phyloP scores from a whole-genome alignment of 768 basidiomycete genomes.

The Leucocoprinus sp. region DNA sequence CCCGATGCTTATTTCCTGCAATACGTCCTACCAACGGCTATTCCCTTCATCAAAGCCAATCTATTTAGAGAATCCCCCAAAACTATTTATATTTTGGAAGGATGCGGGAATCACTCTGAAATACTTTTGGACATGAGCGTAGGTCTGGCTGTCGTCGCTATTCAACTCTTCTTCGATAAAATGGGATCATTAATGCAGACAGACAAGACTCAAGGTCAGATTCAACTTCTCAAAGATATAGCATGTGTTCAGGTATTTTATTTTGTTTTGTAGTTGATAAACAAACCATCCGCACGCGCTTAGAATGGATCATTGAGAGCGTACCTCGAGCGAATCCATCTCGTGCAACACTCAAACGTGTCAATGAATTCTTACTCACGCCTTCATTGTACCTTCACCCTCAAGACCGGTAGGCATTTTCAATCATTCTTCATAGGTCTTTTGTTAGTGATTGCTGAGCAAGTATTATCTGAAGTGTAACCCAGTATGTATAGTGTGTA shows the following conservation, averaged over 20 bases:
- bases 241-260: not conserved
- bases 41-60: constrained; percentile 31
- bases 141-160: constrained; percentile 51
- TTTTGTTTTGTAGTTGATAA: constrained; percentile 23
- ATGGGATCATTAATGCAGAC: constrained; percentile 27
- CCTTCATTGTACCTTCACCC: not conserved
- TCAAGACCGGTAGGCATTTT: too few relatives aligned
- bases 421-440: too few relatives aligned
- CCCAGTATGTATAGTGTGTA: too few relatives aligned
- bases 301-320: constrained; percentile 83
- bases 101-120: constrained; percentile 1
- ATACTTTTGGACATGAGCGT: constrained; percentile 55
- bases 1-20: constrained; percentile 11
- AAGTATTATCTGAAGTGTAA: too few relatives aligned
- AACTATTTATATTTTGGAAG: constrained; percentile 41
- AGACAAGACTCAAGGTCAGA: not conserved
- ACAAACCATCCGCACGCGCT: constrained; percentile 53
- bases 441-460: too few relatives aligned
- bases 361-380: constrained; percentile 26
- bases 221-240: not conserved
- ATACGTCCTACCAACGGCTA: constrained; percentile 10
- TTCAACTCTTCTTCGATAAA: constrained; percentile 53
- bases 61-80: constrained; percentile 29
- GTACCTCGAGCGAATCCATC: constrained; percentile 76
- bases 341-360: constrained; percentile 54